Conservation (phyloP, 2,329 filamentous ascomycete genomes). For the Ophioceras dolichostomum region DNA sequence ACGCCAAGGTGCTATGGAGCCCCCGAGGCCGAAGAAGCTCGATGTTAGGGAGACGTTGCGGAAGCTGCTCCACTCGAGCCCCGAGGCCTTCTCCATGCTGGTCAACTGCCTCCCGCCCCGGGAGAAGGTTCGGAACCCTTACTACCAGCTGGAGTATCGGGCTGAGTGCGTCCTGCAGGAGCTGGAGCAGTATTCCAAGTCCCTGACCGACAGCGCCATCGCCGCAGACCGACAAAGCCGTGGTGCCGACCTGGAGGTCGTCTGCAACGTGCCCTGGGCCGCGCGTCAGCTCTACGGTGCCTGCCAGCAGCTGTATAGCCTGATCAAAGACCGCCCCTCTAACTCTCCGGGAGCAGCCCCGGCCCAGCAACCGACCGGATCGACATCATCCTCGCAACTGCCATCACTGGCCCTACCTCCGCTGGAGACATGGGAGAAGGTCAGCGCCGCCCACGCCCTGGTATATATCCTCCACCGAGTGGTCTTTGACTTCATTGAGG, state of each 20-base stretch:
- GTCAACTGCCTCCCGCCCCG: slow-evolving; percentile 29
- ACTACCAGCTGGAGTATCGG: slow-evolving; percentile 34
- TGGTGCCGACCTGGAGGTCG: slow-evolving; percentile 14
- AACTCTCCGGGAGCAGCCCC: too few relatives aligned
- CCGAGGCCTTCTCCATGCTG: slow-evolving; percentile 42
- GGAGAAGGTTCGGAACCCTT: slow-evolving; percentile 31
- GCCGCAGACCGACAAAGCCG: neutral
- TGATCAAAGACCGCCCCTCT: neutral
- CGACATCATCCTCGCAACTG: too few relatives aligned
- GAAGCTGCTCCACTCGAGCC: slow-evolving; percentile 39
- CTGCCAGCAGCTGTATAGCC: slow-evolving; percentile 26
- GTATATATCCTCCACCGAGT: slow-evolving; percentile 34
- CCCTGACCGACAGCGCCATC: neutral
- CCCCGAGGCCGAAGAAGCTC: too few relatives aligned
- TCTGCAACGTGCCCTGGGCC: slow-evolving; percentile 34
- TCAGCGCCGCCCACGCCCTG: slow-evolving; percentile 33
- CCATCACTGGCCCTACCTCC: too few relatives aligned
- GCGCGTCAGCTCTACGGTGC: slow-evolving; percentile 31
- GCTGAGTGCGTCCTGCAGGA: slow-evolving; percentile 32
- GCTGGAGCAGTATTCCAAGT: slow-evolving; percentile 21
- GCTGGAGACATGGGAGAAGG: slow-evolving; percentile 23
- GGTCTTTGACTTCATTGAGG: slow-evolving; percentile 23
- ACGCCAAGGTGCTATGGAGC: too few relatives aligned
- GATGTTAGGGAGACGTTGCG: slow-evolving; percentile 39
- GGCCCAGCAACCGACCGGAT: too few relatives aligned